phyloP scores from a whole-genome alignment of 768 basidiomycete genomes.

The Pleurotus sapidus region DNA sequence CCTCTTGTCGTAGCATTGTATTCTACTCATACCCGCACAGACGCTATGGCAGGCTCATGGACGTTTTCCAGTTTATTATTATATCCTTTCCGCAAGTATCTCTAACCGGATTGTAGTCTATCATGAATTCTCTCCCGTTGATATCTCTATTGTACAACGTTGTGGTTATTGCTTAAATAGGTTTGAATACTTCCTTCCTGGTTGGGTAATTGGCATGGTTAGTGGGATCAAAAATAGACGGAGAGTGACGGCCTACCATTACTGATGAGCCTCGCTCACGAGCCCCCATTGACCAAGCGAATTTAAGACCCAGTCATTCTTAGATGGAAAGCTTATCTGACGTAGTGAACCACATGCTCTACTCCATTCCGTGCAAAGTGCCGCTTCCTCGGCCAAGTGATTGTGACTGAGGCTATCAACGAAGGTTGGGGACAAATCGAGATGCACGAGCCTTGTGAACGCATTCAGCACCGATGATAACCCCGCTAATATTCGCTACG shows the following conservation, averaged over 20 bases:
- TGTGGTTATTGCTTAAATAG: not conserved
- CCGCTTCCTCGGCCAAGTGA: conserved; percentile 44
- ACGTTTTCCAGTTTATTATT: not conserved
- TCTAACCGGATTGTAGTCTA: conserved; percentile 2
- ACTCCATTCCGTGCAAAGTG: conserved; percentile 52
- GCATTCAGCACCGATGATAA: conserved; percentile 55
- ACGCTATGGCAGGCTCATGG: conserved; percentile 5
- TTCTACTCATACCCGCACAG: not conserved
- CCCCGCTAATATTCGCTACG: conserved; percentile 54
- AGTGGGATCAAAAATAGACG: not conserved
- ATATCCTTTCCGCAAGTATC: conserved; percentile 1
- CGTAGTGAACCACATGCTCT: conserved; percentile 49
- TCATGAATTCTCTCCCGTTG: not conserved
- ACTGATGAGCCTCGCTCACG: not conserved
- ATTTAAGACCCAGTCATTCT: conserved; percentile 5
- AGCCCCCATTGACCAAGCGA: not conserved
- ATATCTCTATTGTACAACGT: not conserved
- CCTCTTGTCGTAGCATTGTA: conserved; percentile 3
- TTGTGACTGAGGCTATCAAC: conserved; percentile 42
- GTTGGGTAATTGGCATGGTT: not conserved
- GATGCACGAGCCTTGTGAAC: conserved; percentile 43
- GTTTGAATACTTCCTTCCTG: not conserved
- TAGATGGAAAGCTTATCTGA: conserved; percentile 30
- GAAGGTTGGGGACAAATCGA: conserved; percentile 62
- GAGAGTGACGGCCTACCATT: not conserved